phyloP scores from a whole-genome alignment of 2,329 filamentous ascomycete genomes.

The Pestalotiopsis sp. region DNA sequence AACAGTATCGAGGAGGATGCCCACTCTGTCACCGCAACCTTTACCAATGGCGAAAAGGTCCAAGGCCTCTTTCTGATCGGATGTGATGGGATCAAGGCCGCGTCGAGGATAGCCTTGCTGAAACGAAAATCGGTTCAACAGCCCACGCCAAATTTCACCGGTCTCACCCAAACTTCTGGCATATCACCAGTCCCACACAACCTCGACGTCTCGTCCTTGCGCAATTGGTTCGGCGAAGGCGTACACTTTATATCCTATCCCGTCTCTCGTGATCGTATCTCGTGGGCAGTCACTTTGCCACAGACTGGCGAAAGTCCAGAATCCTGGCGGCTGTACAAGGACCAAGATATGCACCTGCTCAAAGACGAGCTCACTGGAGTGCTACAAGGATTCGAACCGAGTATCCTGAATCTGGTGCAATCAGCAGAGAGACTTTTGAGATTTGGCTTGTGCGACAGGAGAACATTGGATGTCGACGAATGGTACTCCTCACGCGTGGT shows the following conservation, averaged over 20 bases:
- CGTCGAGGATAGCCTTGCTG: neutral
- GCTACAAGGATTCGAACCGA: conserved; percentile 21
- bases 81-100: conserved; percentile 20
- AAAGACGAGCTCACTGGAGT: conserved; percentile 18
- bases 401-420: conserved; percentile 20
- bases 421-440: conserved; percentile 26
- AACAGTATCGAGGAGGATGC: conserved; percentile 21
- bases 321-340: conserved; percentile 24
- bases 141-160: conserved; percentile 22
- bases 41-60: conserved; percentile 19
- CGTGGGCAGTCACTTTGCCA: conserved; percentile 26
- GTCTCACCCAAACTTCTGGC: conserved; percentile 25
- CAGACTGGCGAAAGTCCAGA: conserved; percentile 23
- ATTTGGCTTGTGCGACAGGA: conserved; percentile 29
- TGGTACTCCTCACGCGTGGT: conserved; percentile 26
- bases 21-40: conserved; percentile 24
- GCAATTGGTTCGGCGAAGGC: conserved; percentile 28
- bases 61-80: conserved; percentile 26
- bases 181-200: conserved; percentile 20
- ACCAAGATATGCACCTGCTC: conserved; percentile 20
- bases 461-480: conserved; percentile 21
- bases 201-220: conserved; percentile 17
- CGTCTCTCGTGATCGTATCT: conserved; percentile 20
- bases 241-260: conserved; percentile 27
- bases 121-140: neutral